Conservation (phyloP, 345 rosid genomes). For the Zanthoxylum bungeanum region DNA sequence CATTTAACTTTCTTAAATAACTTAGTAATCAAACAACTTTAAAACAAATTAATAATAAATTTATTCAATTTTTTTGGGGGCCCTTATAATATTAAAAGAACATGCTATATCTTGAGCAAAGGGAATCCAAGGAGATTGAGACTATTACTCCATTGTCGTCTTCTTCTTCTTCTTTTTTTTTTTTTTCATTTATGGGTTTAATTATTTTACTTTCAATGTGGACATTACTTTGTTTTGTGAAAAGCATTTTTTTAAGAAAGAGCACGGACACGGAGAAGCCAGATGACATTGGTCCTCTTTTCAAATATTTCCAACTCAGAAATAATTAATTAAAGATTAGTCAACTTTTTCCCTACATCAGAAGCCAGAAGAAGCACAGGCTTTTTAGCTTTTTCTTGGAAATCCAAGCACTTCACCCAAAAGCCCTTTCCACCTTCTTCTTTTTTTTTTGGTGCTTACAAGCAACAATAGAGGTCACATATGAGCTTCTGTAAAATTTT, state of each 20-base stretch:
- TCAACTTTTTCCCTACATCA: not conserved
- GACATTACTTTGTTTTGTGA: not conserved
- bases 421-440: not conserved
- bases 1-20: too few species aligned
- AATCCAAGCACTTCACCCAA: not conserved
- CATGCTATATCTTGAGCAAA: not conserved
- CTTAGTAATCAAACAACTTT: too few species aligned
- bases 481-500: not conserved
- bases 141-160: not conserved
- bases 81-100: too few species aligned
- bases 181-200: too few species aligned
- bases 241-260: not conserved
- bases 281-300: not conserved
- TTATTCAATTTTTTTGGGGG: too few species aligned
- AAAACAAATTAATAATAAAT: too few species aligned
- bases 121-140: conserved; percentile 15
- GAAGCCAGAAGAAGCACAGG: not conserved
- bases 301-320: not conserved
- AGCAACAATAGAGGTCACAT: not conserved
- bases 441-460: too few species aligned
- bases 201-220: not conserved
- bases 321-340: conserved; percentile 1
- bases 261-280: too few species aligned
- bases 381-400: conserved; percentile 10
- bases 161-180: not conserved